Base-by-base conservation (phyloP, 768 basidiomycete species). In the Rhizopogon vesiculosus region DNA sequence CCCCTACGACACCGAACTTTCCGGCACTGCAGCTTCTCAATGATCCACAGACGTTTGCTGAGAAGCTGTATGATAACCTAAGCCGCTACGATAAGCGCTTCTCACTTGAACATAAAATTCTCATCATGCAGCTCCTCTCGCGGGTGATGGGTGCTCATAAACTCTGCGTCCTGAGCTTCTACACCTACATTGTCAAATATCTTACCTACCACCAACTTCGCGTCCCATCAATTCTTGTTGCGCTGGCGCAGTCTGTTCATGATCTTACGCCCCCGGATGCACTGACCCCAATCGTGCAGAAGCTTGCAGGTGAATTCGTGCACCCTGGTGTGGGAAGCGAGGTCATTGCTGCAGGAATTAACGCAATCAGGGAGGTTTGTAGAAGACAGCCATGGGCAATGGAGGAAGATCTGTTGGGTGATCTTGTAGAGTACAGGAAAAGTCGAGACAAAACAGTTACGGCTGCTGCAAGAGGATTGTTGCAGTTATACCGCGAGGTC, bases 311-410 rank as follows among this genome's bases (percentile, higher is more conserved):
- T 64, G 96, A 99, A 67, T 99, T 98, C 62, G 90, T 99, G 2
- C 95, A 98, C 69, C 95, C 96, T 0, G 97, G 97, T 46, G 97
- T 98, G 3, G 92, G 92, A 1, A 84, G 88, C 62, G 94, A 98
- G 70, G 93, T 98, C 64, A 89, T 98, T 58, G 86, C 95, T 1
- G 97, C 96, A 0, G 97, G 97, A n/a, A 74, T 99, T 59, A 99
- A 99, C 69, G 83, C 92, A 15, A 93, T 99, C 42, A 80, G 94
- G 31, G 96, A 98, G 69, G 83, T 99, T n/a, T 97, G 93, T 69
- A 72, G 90, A 33, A 72, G 96, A 40, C 97, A 99, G 67, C 93
- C 96, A 4, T 95, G 93, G 92, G 85, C 90, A 53, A 98, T 99
- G 89, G 93, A 96, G 61, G 92, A 93, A 61, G 96, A 98, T 64